These are phyloP conservation scores for Cyberlindnera nakhonratchasimensis DNA, from an alignment of 805 yeast species.

Conservation along the genomic window DNA sequence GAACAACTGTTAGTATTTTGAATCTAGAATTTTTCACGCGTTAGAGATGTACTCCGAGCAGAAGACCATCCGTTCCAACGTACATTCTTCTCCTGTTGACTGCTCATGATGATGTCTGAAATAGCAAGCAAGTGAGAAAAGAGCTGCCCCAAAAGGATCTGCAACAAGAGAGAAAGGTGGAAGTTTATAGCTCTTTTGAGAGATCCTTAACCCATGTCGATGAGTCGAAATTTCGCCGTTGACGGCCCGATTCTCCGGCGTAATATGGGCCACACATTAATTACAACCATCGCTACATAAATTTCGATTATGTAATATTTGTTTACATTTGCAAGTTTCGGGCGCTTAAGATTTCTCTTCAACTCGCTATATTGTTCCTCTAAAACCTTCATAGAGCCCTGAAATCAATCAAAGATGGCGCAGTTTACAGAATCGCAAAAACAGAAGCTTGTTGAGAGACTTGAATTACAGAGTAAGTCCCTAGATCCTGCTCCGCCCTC, in stretches of 20 bases:
- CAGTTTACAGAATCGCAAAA: constrained; percentile 16
- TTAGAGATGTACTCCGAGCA: background rate
- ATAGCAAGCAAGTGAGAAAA: too few species aligned
- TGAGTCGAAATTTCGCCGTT: constrained; percentile 6
- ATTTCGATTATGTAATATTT: constrained; percentile 1
- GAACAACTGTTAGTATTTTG: background rate
- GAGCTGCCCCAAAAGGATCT: too few species aligned
- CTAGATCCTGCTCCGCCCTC: too few species aligned
- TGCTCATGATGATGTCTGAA: too few species aligned
- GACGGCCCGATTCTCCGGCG: constrained; percentile 4
- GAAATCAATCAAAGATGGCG: constrained; percentile 4
- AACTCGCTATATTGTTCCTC: background rate
- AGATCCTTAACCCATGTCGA: too few species aligned
- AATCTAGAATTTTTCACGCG: background rate
- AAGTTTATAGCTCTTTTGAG: too few species aligned
- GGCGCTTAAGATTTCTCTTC: too few species aligned
- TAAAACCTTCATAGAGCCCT: background rate
- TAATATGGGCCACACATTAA: too few species aligned
- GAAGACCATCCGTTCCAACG: background rate
- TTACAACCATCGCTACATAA: too few species aligned
- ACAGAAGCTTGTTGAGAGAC: constrained; percentile 19
- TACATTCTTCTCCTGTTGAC: constrained; percentile 10
- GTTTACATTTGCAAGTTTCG: constrained; percentile 1
- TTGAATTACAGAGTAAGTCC: constrained; percentile 26
- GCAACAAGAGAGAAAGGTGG: too few species aligned